Percentiles rank a stretch among this genome's conserved stretches.
Evolutionary conservation across 176 grass and related monocot genomes (phyloP).

Genomic region (Metroxylon sagu): DNA sequence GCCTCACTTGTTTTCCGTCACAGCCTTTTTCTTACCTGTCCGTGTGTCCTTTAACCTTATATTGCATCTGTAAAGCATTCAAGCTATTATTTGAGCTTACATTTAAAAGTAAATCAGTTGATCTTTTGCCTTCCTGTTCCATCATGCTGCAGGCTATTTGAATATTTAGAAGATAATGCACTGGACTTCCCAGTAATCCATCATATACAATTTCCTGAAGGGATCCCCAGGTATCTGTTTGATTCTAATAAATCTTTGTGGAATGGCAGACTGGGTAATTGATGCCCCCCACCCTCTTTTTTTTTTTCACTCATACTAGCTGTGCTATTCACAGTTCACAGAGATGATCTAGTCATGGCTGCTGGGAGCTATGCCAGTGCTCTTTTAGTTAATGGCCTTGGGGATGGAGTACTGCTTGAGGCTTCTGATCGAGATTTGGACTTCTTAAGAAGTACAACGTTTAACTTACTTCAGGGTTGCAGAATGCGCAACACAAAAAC

Average conservation of each 20-base stretch:
- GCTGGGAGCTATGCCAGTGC: conserved; percentile 71
- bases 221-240: conserved; percentile 36
- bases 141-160: conserved; percentile 62
- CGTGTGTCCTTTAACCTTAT: too few species aligned
- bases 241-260: not conserved
- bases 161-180: conserved; percentile 62
- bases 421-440: conserved; percentile 74
- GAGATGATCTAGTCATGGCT: conserved; percentile 90
- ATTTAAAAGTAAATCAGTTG: too few species aligned
- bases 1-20: too few species aligned
- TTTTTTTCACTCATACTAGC: conserved; percentile 20
- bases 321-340: conserved; percentile 20
- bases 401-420: conserved; percentile 82
- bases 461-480: conserved; percentile 97
- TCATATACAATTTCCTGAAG: conserved; percentile 71
- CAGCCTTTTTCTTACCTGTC: too few species aligned
- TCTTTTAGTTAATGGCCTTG: conserved; percentile 94
- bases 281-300: not conserved
- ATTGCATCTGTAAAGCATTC: too few species aligned
- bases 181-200: conserved; percentile 91
- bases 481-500: conserved; percentile 99
- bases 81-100: too few species aligned
- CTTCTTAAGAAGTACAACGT: conserved; percentile 87
- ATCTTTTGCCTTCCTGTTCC: not conserved
- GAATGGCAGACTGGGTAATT: not conserved